Evolutionary conservation across 768 basidiomycete genomes (phyloP).

Genomic region (Calocera cornea): DNA sequence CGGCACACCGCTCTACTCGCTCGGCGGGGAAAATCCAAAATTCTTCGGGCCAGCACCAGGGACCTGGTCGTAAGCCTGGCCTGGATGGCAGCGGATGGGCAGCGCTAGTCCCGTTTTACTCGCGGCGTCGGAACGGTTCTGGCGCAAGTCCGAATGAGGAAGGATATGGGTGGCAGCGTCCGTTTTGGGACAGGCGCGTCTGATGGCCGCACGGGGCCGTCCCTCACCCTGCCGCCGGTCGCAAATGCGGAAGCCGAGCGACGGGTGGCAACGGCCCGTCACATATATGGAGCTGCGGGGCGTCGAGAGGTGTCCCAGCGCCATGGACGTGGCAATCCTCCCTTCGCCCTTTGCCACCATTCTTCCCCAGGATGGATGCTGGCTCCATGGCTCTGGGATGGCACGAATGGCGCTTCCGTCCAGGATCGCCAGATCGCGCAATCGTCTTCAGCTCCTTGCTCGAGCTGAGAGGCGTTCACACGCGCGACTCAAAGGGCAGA

Average conservation of each 20-base stretch:
- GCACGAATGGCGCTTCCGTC: background rate
- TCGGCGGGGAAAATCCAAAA: background rate
- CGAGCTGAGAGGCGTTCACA: background rate
- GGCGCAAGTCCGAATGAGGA: no score
- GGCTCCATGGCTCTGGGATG: background rate
- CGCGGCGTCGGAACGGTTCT: no score
- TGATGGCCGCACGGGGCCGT: no score
- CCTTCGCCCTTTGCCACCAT: background rate
- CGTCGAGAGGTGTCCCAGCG: background rate
- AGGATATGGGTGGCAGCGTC: no score
- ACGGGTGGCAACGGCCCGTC: background rate
- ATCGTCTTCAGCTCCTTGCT: background rate
- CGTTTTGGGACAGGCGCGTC: no score
- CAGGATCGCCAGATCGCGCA: no score
- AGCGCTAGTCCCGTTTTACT: no score
- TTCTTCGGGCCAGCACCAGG: background rate
- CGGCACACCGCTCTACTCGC: background rate
- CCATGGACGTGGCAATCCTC: background rate
- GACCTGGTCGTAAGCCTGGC: background rate
- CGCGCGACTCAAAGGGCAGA: background rate
- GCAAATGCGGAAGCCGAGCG: no score
- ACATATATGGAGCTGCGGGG: background rate
- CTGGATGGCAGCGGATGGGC: background rate
- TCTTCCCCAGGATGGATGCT: background rate
- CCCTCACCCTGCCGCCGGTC: no score